Base-by-base conservation (phyloP, 768 basidiomycete genomes). In the Mycena filopes region DNA sequence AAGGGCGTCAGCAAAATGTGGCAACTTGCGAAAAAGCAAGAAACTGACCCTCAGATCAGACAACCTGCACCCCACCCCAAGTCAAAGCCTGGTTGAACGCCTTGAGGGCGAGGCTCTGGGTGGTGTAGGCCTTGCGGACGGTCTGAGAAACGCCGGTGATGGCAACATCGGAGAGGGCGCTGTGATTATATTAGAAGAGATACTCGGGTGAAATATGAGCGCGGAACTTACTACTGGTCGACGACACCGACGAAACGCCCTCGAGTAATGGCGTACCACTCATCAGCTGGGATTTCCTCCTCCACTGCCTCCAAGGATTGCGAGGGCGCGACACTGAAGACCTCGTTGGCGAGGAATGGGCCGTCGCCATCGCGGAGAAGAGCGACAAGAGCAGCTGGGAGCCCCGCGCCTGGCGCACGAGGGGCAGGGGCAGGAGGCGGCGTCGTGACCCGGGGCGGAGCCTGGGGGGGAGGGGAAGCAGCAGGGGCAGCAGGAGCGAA, bases 51-150 rank as follows among this genome's bases (percentile, higher is more conserved):
- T 36, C 15, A 36, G 2, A 18, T 47, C n/a, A 57, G 3, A 26
- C 55, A 11, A 57, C 55, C 21, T 57, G 55, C 5, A 57, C 55
- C 13, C 55, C 45, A 7, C 55, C 55, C 55, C 55, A 57, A 21
- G 55, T 57, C 6, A 57, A 31, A 3, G 55, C 55, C 15, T 57
- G 43, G n/a, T 57, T 57, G 55, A 59, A 59, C 15, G 57, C 57
- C 20, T 13, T 9, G 36, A 59, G 46, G 23, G 57, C 47, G 0
- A 47, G 20, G 18, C 7, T 23, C 25, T 59, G 57, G 23, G 57
- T 59, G 25, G 45, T 42, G n/a, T 55, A 55, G 9, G 50, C 50
- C 33, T 51, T 51, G 33, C 50, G 29, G 21, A 33, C 33, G 36
- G n/a, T 31, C 21, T 55, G 54, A 12, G 29, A 40, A 20, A 55